Conservation (phyloP, 2,329 filamentous ascomycete genomes). For the Onygenales sp. region DNA sequence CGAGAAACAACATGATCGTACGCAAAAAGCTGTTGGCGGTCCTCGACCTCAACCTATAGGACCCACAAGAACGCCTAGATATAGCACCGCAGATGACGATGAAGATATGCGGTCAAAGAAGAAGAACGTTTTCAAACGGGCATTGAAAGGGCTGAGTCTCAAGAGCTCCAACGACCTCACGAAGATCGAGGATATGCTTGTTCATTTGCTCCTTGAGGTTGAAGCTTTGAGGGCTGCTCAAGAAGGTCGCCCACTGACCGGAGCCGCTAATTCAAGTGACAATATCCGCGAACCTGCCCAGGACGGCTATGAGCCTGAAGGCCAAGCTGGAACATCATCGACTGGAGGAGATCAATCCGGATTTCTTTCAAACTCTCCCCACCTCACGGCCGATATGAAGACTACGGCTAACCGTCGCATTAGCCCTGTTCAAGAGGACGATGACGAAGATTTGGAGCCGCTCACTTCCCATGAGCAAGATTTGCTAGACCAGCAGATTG, state of each 20-base stretch:
- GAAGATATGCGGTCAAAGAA: conserved; percentile 64
- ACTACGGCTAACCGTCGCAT: conserved; percentile 48
- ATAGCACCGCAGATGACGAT: conserved; percentile 39
- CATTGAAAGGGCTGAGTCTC: conserved; percentile 79
- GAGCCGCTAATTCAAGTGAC: conserved; percentile 54
- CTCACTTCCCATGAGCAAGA: conserved; percentile 37
- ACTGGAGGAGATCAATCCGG: conserved; percentile 67
- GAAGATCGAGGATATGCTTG: conserved; percentile 84
- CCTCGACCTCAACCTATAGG: conserved; percentile 72
- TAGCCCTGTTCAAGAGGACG: conserved; percentile 77
- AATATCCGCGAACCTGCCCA: conserved; percentile 54
- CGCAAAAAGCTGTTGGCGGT: conserved; percentile 72
- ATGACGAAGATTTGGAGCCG: conserved; percentile 61
- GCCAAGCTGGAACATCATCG: conserved; percentile 64
- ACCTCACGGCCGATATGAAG: conserved; percentile 17
- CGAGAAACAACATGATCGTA: conserved; percentile 80
- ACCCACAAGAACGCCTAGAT: conserved; percentile 48
- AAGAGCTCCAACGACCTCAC: conserved; percentile 81
- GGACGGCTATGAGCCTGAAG: conserved; percentile 81
- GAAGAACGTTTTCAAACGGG: conserved; percentile 85
- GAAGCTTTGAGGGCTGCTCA: conserved; percentile 63
- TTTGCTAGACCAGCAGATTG: conserved; percentile 45
- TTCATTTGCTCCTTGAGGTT: conserved; percentile 84
- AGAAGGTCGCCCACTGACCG: conserved; percentile 25
- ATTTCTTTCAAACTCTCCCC: conserved; percentile 53